Evolutionary conservation across 768 basidiomycete species (phyloP).

Genomic region (Kwoniella bestiolae): DNA sequence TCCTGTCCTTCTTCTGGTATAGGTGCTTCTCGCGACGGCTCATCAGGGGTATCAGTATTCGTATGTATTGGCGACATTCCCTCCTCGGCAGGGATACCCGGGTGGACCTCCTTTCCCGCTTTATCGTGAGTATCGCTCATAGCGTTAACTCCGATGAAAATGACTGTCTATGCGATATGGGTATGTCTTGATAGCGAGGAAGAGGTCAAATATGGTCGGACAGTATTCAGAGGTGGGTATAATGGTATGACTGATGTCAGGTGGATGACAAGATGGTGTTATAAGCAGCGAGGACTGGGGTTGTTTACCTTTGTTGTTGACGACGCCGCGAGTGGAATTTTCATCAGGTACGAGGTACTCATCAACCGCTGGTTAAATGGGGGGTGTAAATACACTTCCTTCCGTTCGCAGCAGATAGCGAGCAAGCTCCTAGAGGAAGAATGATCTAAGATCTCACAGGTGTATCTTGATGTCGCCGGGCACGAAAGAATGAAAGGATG

Average conservation of each 20-base stretch:
- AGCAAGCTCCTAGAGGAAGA: no score
- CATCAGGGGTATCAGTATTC: background rate
- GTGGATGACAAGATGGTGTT: background rate
- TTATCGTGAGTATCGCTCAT: slow-evolving; percentile 30
- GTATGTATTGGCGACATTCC: background rate
- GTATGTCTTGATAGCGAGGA: slow-evolving; percentile 8
- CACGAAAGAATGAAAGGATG: no score
- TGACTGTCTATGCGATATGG: background rate
- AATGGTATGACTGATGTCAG: background rate
- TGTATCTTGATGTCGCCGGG: no score
- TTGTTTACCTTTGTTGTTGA: background rate
- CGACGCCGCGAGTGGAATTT: background rate
- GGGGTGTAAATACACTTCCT: no score
- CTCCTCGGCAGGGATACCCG: background rate
- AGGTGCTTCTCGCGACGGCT: background rate
- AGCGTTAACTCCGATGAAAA: slow-evolving; percentile 24
- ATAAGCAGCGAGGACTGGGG: no score
- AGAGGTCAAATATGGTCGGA: background rate
- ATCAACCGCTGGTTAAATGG: no score
- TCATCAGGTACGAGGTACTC: no score
- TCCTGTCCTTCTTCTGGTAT: background rate
- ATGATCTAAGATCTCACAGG: no score
- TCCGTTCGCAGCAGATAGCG: no score
- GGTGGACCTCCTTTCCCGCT: slow-evolving; percentile 20
- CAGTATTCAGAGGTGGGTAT: no score